Base-by-base conservation (phyloP, 257 asterid species). In the Misopates orontium region DNA sequence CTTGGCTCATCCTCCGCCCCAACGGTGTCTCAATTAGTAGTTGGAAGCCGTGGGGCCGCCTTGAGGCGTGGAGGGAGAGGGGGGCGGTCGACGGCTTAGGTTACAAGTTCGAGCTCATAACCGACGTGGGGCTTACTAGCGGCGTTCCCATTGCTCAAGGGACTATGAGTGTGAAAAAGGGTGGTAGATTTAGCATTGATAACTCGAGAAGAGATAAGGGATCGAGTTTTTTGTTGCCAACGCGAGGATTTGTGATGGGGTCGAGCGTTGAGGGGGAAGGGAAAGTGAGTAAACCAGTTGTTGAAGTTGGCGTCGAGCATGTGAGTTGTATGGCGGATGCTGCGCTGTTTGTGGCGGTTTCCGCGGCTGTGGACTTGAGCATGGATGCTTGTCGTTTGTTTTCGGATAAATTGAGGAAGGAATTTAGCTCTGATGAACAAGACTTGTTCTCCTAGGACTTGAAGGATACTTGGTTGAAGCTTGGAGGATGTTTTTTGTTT, bases 41-140 rank as follows among this genome's bases (percentile, higher is more conserved):
- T 71, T 88, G 98, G 98, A 91, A 91, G 80, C 95, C 96, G 0
- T 91, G 98, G 98, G 98, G 98, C 4, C 90, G 96, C 0, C 91
- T 91, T 3, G 94, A 86, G 83, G 98, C 98, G 0, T 91, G 98
- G 98, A 81, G 98, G 0, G 98, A 91, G 75, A 61, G 97, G 36
- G 96, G 95, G 0, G 74, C 82, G 0, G 79, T 68, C 2, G 95
- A 87, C 36, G 90, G 96, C 31, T 73, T 91, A 0, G 96, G 98
- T 19, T 88, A 86, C 75, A 88, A 83, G 32, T 91, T 91, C 14
- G 95, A 88, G 76, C 96, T 91, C 24, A 85, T 85, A 10, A 81
- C 83, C 0, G 84, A 84, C 1, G 72, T 79, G 2, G 90, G 95
- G 28, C 64, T 83, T 1, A 72, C 84, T 0, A 82, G 85, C 32